Evolutionary conservation across 176 grass and related monocot species (phyloP).

Genomic region (Aegilops speltoides): DNA sequence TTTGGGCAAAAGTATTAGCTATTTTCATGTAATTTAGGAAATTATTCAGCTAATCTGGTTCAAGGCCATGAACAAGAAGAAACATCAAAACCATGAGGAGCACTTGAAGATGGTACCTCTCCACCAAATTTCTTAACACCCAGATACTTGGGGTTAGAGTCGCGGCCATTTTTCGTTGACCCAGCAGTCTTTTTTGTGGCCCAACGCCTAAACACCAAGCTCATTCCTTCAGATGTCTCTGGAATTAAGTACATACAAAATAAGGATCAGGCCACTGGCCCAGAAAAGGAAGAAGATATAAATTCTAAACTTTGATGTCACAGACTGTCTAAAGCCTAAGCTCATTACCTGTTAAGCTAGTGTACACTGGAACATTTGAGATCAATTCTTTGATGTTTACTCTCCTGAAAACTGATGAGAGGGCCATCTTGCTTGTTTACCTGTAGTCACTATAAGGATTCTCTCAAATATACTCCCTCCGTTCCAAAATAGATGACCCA

Average conservation of each 20-base stretch:
- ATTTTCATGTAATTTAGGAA: neutral
- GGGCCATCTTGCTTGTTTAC: slow-evolving; percentile 29
- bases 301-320: neutral
- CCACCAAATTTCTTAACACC: slow-evolving; percentile 97
- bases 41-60: neutral
- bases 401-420: slow-evolving; percentile 63
- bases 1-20: neutral
- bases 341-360: slow-evolving; percentile 41
- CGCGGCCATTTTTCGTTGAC: slow-evolving; percentile 81
- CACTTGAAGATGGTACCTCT: slow-evolving; percentile 48
- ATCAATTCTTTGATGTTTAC: slow-evolving; percentile 70
- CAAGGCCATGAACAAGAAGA: neutral
- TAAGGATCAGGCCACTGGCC: neutral
- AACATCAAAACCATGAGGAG: neutral
- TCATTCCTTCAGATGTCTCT: slow-evolving; percentile 67
- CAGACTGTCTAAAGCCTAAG: neutral
- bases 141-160: slow-evolving; percentile 83
- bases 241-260: slow-evolving; percentile 17
- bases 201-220: slow-evolving; percentile 75
- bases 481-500: no score
- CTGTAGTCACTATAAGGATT: slow-evolving; percentile 7
- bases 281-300: neutral
- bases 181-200: slow-evolving; percentile 81
- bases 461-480: neutral
- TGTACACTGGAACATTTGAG: slow-evolving; percentile 59